These are phyloP conservation scores for Fusarium sp. DNA, from an alignment of 2,329 filamentous ascomycete species.

Conservation along the genomic window DNA sequence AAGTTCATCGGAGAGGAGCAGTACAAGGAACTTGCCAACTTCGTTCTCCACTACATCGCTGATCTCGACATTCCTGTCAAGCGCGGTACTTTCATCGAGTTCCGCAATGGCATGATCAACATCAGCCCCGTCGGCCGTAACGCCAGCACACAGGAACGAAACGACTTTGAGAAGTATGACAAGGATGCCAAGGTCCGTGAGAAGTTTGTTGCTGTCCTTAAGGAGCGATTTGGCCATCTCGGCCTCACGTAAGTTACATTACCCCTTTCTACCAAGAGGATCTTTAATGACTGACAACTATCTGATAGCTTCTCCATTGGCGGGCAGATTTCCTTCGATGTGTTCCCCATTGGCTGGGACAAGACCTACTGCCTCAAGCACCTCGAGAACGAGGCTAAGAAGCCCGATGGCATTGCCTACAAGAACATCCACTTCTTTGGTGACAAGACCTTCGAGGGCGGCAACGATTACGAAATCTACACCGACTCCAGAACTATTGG, in stretches of 20 bases:
- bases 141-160: constrained; percentile 80
- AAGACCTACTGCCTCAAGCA: constrained; percentile 97
- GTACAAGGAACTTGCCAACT: constrained; percentile 82
- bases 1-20: constrained; percentile 85
- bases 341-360: constrained; percentile 97
- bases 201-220: constrained; percentile 79
- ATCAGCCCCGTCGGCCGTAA: constrained; percentile 87
- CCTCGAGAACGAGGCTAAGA: constrained; percentile 81
- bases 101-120: constrained; percentile 93
- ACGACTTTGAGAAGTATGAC: constrained; percentile 86
- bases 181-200: constrained; percentile 79
- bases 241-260: constrained; percentile 78
- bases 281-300: constrained; percentile 12
- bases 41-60: constrained; percentile 83
- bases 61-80: constrained; percentile 87
- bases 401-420: constrained; percentile 78
- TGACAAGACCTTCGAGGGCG: constrained; percentile 91
- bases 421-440: constrained; percentile 97
- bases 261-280: constrained; percentile 3
- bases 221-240: constrained; percentile 83
- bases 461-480: constrained; percentile 97
- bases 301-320: constrained; percentile 84
- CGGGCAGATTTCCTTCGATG: constrained; percentile 97
- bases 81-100: constrained; percentile 87
- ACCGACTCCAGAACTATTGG: constrained; percentile 83